These are phyloP conservation scores for Melastoma candidum DNA, from an alignment of 441 rosid species.

Conservation along the genomic window DNA sequence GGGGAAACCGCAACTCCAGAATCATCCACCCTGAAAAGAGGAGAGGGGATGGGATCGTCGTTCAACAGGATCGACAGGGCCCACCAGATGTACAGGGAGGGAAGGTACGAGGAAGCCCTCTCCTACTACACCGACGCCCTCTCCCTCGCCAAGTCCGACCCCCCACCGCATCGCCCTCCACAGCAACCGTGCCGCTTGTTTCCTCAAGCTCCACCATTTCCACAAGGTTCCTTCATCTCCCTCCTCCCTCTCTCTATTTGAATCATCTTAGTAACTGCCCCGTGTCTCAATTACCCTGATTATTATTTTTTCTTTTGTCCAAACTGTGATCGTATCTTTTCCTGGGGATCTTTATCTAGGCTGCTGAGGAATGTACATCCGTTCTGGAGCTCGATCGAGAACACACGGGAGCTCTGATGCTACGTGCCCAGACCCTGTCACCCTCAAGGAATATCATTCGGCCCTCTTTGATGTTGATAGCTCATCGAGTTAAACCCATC, in stretches of 20 bases:
- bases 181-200: slow-evolving; percentile 93
- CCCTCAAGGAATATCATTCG: slow-evolving; percentile 68
- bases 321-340: background rate
- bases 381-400: slow-evolving; percentile 87
- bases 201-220: slow-evolving; percentile 67
- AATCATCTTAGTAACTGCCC: background rate
- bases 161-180: slow-evolving; percentile 82
- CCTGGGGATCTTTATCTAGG: slow-evolving; percentile 29
- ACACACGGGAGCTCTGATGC: slow-evolving; percentile 85
- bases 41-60: slow-evolving; percentile 30
- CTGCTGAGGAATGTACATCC: slow-evolving; percentile 83
- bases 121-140: slow-evolving; percentile 73
- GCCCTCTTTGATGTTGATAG: slow-evolving; percentile 78
- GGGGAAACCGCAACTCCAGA: too few species aligned
- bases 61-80: slow-evolving; percentile 68
- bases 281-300: too few species aligned
- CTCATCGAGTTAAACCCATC: slow-evolving; percentile 74
- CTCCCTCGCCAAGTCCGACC: slow-evolving; percentile 48
- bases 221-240: slow-evolving; percentile 30
- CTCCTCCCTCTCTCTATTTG: background rate
- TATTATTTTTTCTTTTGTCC: background rate
- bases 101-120: slow-evolving; percentile 56
- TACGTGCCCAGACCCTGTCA: slow-evolving; percentile 86
- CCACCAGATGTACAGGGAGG: slow-evolving; percentile 80
- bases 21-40: too few species aligned